phyloP scores from a whole-genome alignment of 305 asterid species.

The Striga hermonthica region DNA sequence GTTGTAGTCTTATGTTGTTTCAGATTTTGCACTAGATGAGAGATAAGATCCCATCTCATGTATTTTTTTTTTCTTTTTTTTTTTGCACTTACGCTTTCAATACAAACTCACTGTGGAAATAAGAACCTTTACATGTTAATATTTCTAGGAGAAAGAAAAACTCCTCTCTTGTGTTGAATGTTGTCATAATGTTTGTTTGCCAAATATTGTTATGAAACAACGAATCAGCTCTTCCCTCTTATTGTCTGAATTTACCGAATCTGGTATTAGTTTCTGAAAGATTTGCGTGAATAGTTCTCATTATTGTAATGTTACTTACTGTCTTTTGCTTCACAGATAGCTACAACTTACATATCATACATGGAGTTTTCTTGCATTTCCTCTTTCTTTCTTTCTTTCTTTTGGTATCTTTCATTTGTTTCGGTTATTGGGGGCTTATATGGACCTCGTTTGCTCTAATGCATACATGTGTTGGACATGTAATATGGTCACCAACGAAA shows the following conservation, averaged over 20 bases:
- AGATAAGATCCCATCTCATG: not conserved
- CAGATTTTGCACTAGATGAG: not conserved
- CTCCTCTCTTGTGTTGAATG: not conserved
- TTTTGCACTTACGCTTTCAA: too few species aligned
- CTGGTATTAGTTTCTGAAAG: conserved; percentile 9
- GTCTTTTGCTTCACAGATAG: not conserved
- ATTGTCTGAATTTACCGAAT: not conserved
- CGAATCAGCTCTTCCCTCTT: not conserved
- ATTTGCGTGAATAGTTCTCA: not conserved
- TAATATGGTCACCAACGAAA: too few species aligned
- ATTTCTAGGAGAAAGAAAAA: not conserved
- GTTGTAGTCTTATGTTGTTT: not conserved
- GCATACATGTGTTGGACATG: too few species aligned
- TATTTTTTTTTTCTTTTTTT: not conserved
- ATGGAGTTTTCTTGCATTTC: not conserved
- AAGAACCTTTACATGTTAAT: not conserved
- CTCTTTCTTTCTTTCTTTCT: too few species aligned
- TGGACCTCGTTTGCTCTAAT: too few species aligned
- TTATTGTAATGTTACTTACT: not conserved
- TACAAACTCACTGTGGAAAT: not conserved
- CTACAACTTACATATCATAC: not conserved
- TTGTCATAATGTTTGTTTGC: not conserved
- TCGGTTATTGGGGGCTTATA: too few species aligned
- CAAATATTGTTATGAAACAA: not conserved
- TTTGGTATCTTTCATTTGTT: too few species aligned